Base-by-base conservation (phyloP, 768 basidiomycete species). In the Kwoniella newhampshirensis region DNA sequence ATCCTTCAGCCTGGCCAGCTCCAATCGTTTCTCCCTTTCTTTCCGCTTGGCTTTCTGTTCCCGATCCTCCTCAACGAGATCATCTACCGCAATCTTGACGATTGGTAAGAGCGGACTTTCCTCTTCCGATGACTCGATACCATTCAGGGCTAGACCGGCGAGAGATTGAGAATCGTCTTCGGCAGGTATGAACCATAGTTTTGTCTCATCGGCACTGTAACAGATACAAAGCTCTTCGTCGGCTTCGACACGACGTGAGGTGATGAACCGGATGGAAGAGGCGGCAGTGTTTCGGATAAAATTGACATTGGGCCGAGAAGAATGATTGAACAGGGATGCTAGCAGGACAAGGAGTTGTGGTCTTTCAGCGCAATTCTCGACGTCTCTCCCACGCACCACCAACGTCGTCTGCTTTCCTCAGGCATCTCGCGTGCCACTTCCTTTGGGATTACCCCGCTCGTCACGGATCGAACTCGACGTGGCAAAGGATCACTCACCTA, bases 261-360 rank as follows among this genome's bases (percentile, higher is more conserved):
- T 68, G 17, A 60, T 26, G 59, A 76, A 76, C 18, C 61, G 54
- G 21, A 77, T 71, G 2, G 68, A 66, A 5, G 52, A 42, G 8
- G 54, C 57, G 21, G 59, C 44, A 7, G 63, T 43, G n/a, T 59
- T 55, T 1, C 75, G 69, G 37, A 74, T 68, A 44, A 71, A 77
- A 23, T 66, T 74, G 45, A 76, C 73, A 56, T 76, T 77, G 0
- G 77, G 77, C 1, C 55, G 59, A 0, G 74, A 61, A 18, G 75
- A 76, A 43, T 77, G 75, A 40, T 76, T 76, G 63, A 76, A 76
- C 35, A 76, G 56, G 1, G 67, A 71, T 12, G 65, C 67, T 72
- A 41, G 27, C 28, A 9, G 23, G 35, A 25, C 20, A 42, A 18
- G 17, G 35, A 21, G 9, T 11, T n/a, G n/a, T n/a, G n/a, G n/a